Evolutionary conservation across 805 yeast genomes (phyloP).

Genomic region (Kuraishia piskuri): DNA sequence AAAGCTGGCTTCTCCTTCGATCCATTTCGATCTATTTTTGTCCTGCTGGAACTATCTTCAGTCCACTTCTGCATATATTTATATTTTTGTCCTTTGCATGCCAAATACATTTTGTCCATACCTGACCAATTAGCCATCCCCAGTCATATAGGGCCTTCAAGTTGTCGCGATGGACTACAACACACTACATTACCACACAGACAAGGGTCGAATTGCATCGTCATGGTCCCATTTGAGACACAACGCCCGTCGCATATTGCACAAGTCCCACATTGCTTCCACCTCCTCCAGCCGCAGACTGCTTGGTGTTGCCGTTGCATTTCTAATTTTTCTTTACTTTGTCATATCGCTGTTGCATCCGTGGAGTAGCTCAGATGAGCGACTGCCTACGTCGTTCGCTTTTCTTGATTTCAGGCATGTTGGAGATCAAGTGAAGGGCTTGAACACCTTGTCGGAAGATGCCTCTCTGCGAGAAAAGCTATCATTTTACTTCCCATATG

Average conservation of each 20-base stretch:
- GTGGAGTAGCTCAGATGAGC: slow-evolving; percentile 1
- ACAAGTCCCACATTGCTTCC: background rate
- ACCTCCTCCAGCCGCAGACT: background rate
- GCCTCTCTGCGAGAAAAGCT: slow-evolving; percentile 45
- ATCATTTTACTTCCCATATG: slow-evolving; percentile 69
- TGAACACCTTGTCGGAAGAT: slow-evolving; percentile 7
- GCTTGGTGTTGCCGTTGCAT: background rate
- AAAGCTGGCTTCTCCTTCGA: too few relatives aligned
- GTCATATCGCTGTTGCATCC: background rate
- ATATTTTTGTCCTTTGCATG: background rate
- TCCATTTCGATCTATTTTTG: background rate
- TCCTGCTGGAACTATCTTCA: background rate
- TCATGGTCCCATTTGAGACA: background rate
- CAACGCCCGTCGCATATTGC: background rate
- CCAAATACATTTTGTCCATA: background rate
- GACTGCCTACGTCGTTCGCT: slow-evolving; percentile 5
- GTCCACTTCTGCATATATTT: background rate
- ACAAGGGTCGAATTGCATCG: background rate
- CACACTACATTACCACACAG: background rate
- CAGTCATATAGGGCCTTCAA: background rate
- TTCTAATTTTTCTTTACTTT: background rate
- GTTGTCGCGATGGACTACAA: background rate
- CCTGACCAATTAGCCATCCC: slow-evolving; percentile 1
- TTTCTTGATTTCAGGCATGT: slow-evolving; percentile 4
- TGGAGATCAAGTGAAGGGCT: slow-evolving; percentile 7